Evolutionary conservation across 345 rosid species (phyloP).

Genomic region (Dimocarpus longan): DNA sequence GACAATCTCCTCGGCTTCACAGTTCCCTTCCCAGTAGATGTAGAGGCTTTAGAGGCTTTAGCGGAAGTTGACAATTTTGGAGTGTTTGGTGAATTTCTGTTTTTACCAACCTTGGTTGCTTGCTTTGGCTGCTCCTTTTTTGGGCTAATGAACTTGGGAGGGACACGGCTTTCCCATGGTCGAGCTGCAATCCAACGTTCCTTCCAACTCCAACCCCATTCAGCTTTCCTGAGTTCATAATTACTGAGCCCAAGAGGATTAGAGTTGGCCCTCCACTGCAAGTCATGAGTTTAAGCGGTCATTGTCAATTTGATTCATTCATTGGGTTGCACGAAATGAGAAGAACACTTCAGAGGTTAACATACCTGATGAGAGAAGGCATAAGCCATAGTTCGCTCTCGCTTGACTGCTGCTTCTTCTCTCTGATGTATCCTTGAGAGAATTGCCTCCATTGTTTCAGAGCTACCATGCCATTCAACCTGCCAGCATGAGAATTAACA

Average conservation of each 20-base stretch:
- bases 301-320: constrained; percentile 3
- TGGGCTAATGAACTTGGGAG: constrained; percentile 45
- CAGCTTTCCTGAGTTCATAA: constrained; percentile 68
- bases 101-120: constrained; percentile 42
- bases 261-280: constrained; percentile 86
- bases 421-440: constrained; percentile 75
- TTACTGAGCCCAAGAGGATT: constrained; percentile 46
- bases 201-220: constrained; percentile 99
- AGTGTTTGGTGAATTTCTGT: constrained; percentile 43
- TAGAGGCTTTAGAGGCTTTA: constrained; percentile 35
- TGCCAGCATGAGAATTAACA: constrained; percentile 31
- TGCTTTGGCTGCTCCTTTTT: constrained; percentile 53
- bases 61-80: constrained; percentile 50
- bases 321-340: constrained; percentile 3
- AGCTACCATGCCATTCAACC: constrained; percentile 95
- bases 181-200: constrained; percentile 92
- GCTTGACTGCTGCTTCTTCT: constrained; percentile 89
- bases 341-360: constrained; percentile 1
- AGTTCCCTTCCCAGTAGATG: constrained; percentile 40
- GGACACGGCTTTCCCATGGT: constrained; percentile 87
- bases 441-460: constrained; percentile 68
- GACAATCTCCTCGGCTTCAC: constrained; percentile 65
- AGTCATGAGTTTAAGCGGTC: constrained; percentile 13
- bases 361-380: constrained; percentile 96
- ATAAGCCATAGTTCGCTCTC: constrained; percentile 93